Percentiles rank a stretch among this genome's conserved stretches.
Conservation (phyloP, 2,329 filamentous ascomycete genomes). For the Hortaea sp. region DNA sequence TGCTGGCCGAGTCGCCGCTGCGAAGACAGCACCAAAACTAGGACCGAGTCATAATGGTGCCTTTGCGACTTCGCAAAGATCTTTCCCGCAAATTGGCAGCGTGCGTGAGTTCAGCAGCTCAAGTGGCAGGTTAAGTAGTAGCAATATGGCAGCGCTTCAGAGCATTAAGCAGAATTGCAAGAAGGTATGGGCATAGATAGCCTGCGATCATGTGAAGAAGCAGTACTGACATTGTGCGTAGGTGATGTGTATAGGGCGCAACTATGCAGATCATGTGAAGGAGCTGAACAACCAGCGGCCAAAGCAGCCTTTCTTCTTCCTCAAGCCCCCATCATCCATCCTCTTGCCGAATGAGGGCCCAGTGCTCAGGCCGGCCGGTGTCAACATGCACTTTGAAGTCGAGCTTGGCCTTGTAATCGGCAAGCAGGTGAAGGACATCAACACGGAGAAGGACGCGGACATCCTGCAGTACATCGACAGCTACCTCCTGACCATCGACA, state of each 20-base stretch:
- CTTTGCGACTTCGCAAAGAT: background rate
- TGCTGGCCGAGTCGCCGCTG: background rate
- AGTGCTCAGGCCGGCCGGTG: slow-evolving; percentile 70
- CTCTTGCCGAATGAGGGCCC: slow-evolving; percentile 69
- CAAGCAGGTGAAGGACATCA: slow-evolving; percentile 65
- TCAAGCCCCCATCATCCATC: slow-evolving; percentile 85
- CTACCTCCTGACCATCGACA: slow-evolving; percentile 88
- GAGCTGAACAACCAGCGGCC: slow-evolving; percentile 82
- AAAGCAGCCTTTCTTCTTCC: slow-evolving; percentile 97
- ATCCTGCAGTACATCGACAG: slow-evolving; percentile 75
- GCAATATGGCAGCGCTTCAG: slow-evolving; percentile 10
- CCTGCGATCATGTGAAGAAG: no score
- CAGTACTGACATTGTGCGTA: slow-evolving; percentile 27
- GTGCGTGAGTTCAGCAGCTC: slow-evolving; percentile 6
- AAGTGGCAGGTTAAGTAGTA: slow-evolving; percentile 1
- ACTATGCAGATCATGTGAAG: slow-evolving; percentile 93
- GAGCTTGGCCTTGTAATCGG: slow-evolving; percentile 86
- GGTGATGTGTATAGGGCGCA: slow-evolving; percentile 87
- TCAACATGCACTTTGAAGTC: slow-evolving; percentile 87
- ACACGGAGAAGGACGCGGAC: slow-evolving; percentile 61
- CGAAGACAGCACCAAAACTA: background rate
- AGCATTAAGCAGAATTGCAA: slow-evolving; percentile 36
- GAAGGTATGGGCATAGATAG: slow-evolving; percentile 28
- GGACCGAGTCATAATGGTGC: background rate
- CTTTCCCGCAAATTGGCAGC: background rate